Conservation (phyloP, 805 yeast genomes). For the Cyberlindnera mycetangii region DNA sequence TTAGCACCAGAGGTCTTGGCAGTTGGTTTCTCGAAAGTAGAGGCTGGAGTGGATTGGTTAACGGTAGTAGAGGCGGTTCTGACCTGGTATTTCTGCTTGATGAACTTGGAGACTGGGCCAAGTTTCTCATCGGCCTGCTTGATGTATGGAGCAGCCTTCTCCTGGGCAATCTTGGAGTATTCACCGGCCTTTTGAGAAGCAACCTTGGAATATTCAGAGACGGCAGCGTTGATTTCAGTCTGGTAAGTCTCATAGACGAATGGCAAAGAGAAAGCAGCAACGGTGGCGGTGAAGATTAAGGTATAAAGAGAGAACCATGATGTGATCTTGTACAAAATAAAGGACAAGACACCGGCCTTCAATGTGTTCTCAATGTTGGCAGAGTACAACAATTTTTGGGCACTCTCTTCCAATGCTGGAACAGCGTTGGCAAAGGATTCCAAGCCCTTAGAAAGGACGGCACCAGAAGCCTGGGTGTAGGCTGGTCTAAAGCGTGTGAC, state of each 20-base stretch:
- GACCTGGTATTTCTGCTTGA: slow-evolving; percentile 48
- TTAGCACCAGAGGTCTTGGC: slow-evolving; percentile 21
- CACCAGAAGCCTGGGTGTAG: slow-evolving; percentile 38
- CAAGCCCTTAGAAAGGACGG: slow-evolving; percentile 36
- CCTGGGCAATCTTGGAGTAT: slow-evolving; percentile 45
- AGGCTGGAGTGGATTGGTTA: slow-evolving; percentile 25
- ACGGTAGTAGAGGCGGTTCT: slow-evolving; percentile 76
- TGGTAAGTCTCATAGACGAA: slow-evolving; percentile 69
- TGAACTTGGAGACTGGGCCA: slow-evolving; percentile 63
- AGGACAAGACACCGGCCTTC: slow-evolving; percentile 67
- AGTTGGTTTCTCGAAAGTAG: slow-evolving; percentile 16
- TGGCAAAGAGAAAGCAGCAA: slow-evolving; percentile 73
- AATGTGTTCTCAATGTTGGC: slow-evolving; percentile 70
- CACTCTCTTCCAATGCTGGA: slow-evolving; percentile 48
- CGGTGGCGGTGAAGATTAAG: slow-evolving; percentile 52
- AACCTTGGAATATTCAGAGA: slow-evolving; percentile 41
- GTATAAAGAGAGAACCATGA: slow-evolving; percentile 73
- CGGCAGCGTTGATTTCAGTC: slow-evolving; percentile 69
- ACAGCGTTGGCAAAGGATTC: slow-evolving; percentile 43
- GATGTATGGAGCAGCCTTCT: slow-evolving; percentile 57
- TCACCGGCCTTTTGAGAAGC: slow-evolving; percentile 50
- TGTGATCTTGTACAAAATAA: slow-evolving; percentile 66
- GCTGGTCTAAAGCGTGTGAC: slow-evolving; percentile 73
- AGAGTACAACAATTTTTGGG: slow-evolving; percentile 60
- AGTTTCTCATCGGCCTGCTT: slow-evolving; percentile 54